Percentiles rank a stretch among this genome's conserved stretches.
Conservation (phyloP, 2,329 filamentous ascomycete species). For the Parafenestella ontariensis region DNA sequence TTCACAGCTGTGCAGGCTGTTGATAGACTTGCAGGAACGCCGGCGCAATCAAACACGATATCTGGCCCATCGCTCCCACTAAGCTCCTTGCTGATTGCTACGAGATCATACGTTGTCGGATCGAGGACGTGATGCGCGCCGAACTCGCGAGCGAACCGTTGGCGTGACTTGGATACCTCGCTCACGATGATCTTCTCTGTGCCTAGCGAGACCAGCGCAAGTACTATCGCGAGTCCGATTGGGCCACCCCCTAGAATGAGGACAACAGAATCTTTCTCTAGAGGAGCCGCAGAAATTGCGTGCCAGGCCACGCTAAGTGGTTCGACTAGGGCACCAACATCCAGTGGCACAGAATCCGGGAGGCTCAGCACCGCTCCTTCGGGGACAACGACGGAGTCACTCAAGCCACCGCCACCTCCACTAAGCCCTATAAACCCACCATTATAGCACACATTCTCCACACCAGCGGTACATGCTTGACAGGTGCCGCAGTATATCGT, state of each 20-base stretch:
- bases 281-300: conserved; percentile 59
- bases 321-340: conserved; percentile 66
- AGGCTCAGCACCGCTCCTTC: conserved; percentile 58
- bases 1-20: conserved; percentile 58
- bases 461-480: conserved; percentile 59
- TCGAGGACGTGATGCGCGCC: conserved; percentile 64
- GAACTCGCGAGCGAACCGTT: conserved; percentile 60
- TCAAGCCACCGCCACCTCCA: conserved; percentile 63
- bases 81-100: conserved; percentile 55
- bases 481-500: conserved; percentile 66
- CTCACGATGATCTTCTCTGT: conserved; percentile 64
- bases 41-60: conserved; percentile 68
- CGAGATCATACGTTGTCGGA: conserved; percentile 59
- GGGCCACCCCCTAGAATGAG: conserved; percentile 68
- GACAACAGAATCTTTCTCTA: conserved; percentile 57
- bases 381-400: conserved; percentile 62
- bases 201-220: conserved; percentile 63
- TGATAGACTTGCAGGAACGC: conserved; percentile 58
- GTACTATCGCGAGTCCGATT: conserved; percentile 67
- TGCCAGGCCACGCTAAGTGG: conserved; percentile 71
- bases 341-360: conserved; percentile 60
- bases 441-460: conserved; percentile 65
- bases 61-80: conserved; percentile 61
- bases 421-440: conserved; percentile 61
- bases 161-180: conserved; percentile 61